A percentile compares a stretch with the other conserved stretches of the same genome.
Conservation (phyloP, 2,329 filamentous ascomycete species). For the Polytolypa hystricis region DNA sequence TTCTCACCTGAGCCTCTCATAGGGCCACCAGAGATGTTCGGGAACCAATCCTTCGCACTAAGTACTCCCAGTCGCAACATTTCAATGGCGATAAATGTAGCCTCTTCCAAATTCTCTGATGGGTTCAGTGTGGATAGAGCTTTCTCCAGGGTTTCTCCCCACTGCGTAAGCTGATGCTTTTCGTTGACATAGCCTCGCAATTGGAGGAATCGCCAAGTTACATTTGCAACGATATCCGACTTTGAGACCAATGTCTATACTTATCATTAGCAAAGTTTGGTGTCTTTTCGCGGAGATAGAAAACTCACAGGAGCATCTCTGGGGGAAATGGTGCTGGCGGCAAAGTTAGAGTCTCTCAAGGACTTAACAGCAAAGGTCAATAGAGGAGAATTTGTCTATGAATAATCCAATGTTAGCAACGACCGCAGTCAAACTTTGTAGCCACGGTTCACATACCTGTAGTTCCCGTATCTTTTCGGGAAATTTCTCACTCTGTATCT, state of each 20-base stretch:
- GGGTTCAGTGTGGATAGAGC: conserved; percentile 54
- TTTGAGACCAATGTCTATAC: conserved; percentile 45
- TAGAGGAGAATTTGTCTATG: conserved; percentile 9
- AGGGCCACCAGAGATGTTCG: conserved; percentile 46
- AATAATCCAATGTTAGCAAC: not conserved
- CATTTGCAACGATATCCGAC: conserved; percentile 62
- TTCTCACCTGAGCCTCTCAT: conserved; percentile 43
- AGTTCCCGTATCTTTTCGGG: conserved; percentile 31
- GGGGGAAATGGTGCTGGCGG: conserved; percentile 53
- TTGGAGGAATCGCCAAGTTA: conserved; percentile 81
- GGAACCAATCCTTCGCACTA: conserved; percentile 56
- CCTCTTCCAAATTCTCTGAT: conserved; percentile 55
- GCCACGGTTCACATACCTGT: conserved; percentile 7
- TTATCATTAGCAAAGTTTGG: conserved; percentile 11
- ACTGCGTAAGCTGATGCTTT: conserved; percentile 66
- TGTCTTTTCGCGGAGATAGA: not conserved
- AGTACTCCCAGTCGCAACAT: conserved; percentile 69
- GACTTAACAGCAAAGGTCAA: conserved; percentile 45
- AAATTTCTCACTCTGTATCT: conserved; percentile 49
- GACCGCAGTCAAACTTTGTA: not conserved
- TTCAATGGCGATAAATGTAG: conserved; percentile 73
- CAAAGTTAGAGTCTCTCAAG: conserved; percentile 59
- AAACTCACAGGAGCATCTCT: conserved; percentile 36
- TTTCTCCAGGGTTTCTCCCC: conserved; percentile 68
- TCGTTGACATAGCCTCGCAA: conserved; percentile 74